Base-by-base conservation (phyloP, 1,139 yeast species). In the Taphrina wiesneri region DNA sequence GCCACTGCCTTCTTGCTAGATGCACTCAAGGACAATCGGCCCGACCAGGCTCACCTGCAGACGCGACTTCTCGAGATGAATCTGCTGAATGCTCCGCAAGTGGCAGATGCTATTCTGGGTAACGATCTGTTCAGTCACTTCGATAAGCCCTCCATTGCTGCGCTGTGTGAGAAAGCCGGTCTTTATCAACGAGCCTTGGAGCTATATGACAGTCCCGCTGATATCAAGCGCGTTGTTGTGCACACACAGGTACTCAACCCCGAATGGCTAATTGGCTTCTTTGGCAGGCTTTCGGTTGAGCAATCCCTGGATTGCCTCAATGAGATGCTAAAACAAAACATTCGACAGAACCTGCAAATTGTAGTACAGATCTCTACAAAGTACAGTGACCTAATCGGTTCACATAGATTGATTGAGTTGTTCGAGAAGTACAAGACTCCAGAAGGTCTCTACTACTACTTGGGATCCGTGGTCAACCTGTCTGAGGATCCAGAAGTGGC, bases 1-100 rank as follows among this genome's bases (percentile, higher is more conserved):
- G 99, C 98, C 75, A 95, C 99, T 52, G 97, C 99, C n/a, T 90
- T 95, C 80, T 81, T 95, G 73, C 82, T 95, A 74, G 99, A 95
- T 78, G 98, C 98, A 9, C 83, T 95, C 76, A 93, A 93, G 80
- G 90, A 87, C 71, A 97, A 95, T 78, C 83, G 87, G 52, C 98
- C 99, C 63, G 90, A 93, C 70, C 97, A 93, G 75, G 98, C 97
- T 19, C 96, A 91, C 74, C 82, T 95, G 75, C 99, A 95, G 82
- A 95, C 99, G 17, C 86, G 96, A 75, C 86, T 95, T 65, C 84
- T 95, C 73, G 99, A 95, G 78, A 91, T 90, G 72, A 95, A 95
- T 77, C 82, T 95, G 76, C 78, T 90, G 76, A 96, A 92, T 75
- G 99, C 99, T 11, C 99, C 99, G 62, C 99, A 95, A 82, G 99